These are phyloP conservation scores for Elongisporangium anandrum DNA, from an alignment of 352 stramenopile genomes.

Conservation along the genomic window DNA sequence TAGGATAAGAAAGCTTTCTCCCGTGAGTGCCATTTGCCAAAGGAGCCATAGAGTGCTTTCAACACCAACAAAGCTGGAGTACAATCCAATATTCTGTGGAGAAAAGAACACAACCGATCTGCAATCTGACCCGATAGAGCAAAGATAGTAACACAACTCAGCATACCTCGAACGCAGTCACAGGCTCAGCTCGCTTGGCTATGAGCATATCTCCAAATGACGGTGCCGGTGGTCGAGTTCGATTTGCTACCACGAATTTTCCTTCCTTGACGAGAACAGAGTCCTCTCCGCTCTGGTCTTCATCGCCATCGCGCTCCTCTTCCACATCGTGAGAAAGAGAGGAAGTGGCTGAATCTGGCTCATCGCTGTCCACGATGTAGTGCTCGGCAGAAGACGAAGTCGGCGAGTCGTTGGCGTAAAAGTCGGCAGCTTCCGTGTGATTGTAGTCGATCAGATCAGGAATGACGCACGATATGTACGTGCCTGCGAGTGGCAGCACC, in stretches of 20 bases:
- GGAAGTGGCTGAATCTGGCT: slow-evolving; percentile 1
- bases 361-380: slow-evolving; percentile 14
- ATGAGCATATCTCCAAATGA: slow-evolving; percentile 74
- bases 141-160: not conserved
- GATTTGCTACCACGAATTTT: slow-evolving; percentile 38
- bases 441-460: slow-evolving; percentile 59
- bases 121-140: not conserved
- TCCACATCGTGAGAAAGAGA: slow-evolving; percentile 27
- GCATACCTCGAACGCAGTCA: slow-evolving; percentile 57
- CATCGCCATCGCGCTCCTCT: slow-evolving; percentile 27
- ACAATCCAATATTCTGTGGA: slow-evolving; percentile 67
- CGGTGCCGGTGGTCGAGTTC: slow-evolving; percentile 34
- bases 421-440: slow-evolving; percentile 23
- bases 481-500: slow-evolving; percentile 65
- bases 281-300: slow-evolving; percentile 18
- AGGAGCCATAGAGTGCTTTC: slow-evolving; percentile 73
- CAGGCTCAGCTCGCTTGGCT: slow-evolving; percentile 39
- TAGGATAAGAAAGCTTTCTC: slow-evolving; percentile 75
- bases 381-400: not conserved
- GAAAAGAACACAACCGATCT: slow-evolving; percentile 2
- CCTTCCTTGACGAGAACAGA: slow-evolving; percentile 32
- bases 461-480: slow-evolving; percentile 70
- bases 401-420: slow-evolving; percentile 27
- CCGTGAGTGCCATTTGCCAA: slow-evolving; percentile 84
- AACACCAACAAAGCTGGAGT: slow-evolving; percentile 78